phyloP scores from a whole-genome alignment of 2,329 filamentous ascomycete species.

The Colletotrichum musae region DNA sequence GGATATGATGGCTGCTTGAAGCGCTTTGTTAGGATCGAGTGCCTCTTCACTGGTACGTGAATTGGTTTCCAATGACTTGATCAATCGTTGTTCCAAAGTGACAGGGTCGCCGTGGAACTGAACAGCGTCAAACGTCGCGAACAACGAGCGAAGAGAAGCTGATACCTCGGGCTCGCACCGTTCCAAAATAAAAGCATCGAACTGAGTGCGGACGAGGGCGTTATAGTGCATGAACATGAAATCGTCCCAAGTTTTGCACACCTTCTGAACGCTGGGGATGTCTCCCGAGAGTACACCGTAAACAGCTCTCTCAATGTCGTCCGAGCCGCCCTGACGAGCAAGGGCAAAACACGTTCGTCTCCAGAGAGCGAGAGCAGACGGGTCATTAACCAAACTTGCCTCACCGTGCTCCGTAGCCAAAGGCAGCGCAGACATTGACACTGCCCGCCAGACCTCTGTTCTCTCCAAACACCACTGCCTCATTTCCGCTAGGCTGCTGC shows the following conservation, averaged over 20 bases:
- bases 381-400: conserved; percentile 56
- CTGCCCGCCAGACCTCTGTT: conserved; percentile 90
- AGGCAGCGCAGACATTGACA: conserved; percentile 83
- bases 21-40: conserved; percentile 76
- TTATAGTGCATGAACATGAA: conserved; percentile 91
- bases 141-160: conserved; percentile 69
- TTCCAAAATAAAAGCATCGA: conserved; percentile 78
- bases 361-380: conserved; percentile 74
- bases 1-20: conserved; percentile 83
- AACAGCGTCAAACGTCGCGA: conserved; percentile 75
- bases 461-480: conserved; percentile 88
- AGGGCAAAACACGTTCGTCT: conserved; percentile 82
- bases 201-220: conserved; percentile 83
- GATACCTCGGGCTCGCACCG: conserved; percentile 68
- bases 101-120: conserved; percentile 72
- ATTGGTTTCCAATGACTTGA: conserved; percentile 72
- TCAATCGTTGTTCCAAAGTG: conserved; percentile 69
- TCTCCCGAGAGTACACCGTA: conserved; percentile 94
- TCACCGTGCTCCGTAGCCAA: conserved; percentile 63
- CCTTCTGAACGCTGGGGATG: conserved; percentile 80
- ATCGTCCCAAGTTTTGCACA: conserved; percentile 88
- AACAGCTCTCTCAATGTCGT: conserved; percentile 88
- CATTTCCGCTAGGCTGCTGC: conserved; percentile 81
- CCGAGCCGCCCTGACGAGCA: conserved; percentile 77
- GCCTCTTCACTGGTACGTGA: conserved; percentile 71